Base-by-base conservation (phyloP, 2,329 filamentous ascomycete species). In the Colletotrichum noveboracense region DNA sequence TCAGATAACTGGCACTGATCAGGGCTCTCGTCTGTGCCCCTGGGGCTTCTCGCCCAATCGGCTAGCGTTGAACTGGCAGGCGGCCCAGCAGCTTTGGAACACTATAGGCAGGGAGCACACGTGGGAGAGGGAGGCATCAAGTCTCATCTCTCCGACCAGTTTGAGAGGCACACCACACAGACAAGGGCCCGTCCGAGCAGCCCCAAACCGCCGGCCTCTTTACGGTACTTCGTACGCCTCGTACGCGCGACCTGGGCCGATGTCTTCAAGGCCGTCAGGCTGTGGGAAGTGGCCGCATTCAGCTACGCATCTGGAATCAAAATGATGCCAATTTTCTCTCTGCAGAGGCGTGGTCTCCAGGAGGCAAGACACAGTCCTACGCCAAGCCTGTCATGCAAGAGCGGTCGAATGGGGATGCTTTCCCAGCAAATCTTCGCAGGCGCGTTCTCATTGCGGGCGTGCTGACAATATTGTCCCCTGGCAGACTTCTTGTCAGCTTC, bases 101-200 rank as follows among this genome's bases (percentile, higher is more conserved):
- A 75, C 30, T 68, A 26, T 73, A 24, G 64, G 38, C 69, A 75
- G 73, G 70, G 69, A 36, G 56, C 30, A 68, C 70, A 73, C 73
- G 73, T 73, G 73, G 73, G 26, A 73, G 64, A 61, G 14, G 38
- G 62, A 56, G 55, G 21, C 69, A 66, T 69, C 58, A 60, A 68
- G 62, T 68, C 62, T 73, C 34, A 68, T 56, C 70, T 65, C 58
- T 52, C 32, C n/a, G 61, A 60, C 52, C 60, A 66, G 36, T 67
- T 72, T 71, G 32, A 68, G 55, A 70, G 55, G 62, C 43, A 30
- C 34, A 36, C 32, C 68, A 66, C 56, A 68, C 72, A 72, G 56
- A 58, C 69, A 66, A 52, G 38, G 61, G 28, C 28, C 13, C 21
- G 10, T 28, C 68, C 67, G 34, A 58, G 30, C 34, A 71, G 38